Evolutionary conservation across 169 alveolate genomes (phyloP).

Genomic region (Plasmodium blacklocki): DNA sequence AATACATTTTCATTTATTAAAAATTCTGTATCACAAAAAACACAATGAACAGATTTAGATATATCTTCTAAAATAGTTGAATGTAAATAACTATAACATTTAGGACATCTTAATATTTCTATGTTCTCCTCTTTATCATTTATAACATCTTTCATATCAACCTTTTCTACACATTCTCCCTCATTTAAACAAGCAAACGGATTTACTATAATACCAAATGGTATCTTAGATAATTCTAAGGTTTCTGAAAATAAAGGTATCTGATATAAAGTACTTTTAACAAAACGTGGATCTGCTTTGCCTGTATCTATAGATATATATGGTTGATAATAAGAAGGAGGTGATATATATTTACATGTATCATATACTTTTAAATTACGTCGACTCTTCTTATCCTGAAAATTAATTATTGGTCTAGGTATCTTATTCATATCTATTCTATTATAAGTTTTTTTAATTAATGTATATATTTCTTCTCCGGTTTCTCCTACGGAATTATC

Average conservation of each 20-base stretch:
- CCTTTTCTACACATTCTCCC: conserved; percentile 74
- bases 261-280: conserved; percentile 79
- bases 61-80: conserved; percentile 78
- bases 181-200: conserved; percentile 83
- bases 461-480: conserved; percentile 54
- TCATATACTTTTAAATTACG: conserved; percentile 51
- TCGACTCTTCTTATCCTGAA: conserved; percentile 37
- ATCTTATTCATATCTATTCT: conserved; percentile 72
- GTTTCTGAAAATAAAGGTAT: conserved; percentile 83
- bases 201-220: conserved; percentile 83
- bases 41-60: conserved; percentile 74
- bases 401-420: conserved; percentile 63
- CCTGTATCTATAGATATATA: conserved; percentile 78
- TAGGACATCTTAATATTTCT: conserved; percentile 82
- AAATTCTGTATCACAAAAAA: conserved; percentile 80
- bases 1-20: conserved; percentile 75
- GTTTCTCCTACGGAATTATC: conserved; percentile 45
- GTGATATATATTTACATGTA: conserved; percentile 70
- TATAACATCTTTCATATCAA: conserved; percentile 79
- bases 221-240: conserved; percentile 76
- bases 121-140: conserved; percentile 75
- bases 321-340: conserved; percentile 70
- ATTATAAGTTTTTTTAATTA: conserved; percentile 54
- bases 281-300: conserved; percentile 75
- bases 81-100: conserved; percentile 82